These are phyloP conservation scores for Sphagnum magellanicum DNA, from an alignment of 228 moss, liverwort and hornwort species.

Conservation along the genomic window DNA sequence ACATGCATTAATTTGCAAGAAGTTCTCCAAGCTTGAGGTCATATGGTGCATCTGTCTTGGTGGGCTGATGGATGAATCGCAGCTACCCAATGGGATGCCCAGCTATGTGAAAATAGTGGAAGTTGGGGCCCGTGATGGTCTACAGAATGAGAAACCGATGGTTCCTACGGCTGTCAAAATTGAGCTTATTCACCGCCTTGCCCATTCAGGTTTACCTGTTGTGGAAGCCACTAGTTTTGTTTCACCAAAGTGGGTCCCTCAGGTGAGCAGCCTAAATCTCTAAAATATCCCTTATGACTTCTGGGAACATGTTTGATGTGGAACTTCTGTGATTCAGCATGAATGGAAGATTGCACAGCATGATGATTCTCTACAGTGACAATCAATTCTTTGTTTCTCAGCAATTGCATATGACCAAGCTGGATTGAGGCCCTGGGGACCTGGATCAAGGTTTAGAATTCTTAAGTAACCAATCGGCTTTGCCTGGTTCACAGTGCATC, in stretches of 20 bases:
- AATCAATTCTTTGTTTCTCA: no score
- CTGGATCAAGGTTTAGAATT: no score
- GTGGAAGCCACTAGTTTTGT: constrained; percentile 98
- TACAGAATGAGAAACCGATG: constrained; percentile 80
- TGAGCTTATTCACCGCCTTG: constrained; percentile 75
- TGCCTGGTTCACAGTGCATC: no score
- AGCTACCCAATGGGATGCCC: constrained; percentile 10
- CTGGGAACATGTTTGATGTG: not conserved
- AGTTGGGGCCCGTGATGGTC: constrained; percentile 91
- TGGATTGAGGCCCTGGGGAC: no score
- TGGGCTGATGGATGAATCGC: not conserved
- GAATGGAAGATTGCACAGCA: no score
- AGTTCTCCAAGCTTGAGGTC: no score
- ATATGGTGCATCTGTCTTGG: no score
- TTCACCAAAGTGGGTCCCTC: constrained; percentile 95
- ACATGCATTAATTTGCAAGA: not conserved
- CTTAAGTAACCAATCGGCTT: no score
- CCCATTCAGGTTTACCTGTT: constrained; percentile 73
- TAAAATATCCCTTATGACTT: no score
- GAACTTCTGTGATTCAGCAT: no score
- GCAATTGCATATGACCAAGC: no score
- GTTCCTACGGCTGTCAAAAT: constrained; percentile 82
- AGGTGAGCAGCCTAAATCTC: constrained; percentile 31
- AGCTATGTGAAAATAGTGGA: constrained; percentile 88
- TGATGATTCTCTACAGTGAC: no score